Base-by-base conservation (phyloP, 163 green algal genomes). In the Botryococcus braunii region DNA sequence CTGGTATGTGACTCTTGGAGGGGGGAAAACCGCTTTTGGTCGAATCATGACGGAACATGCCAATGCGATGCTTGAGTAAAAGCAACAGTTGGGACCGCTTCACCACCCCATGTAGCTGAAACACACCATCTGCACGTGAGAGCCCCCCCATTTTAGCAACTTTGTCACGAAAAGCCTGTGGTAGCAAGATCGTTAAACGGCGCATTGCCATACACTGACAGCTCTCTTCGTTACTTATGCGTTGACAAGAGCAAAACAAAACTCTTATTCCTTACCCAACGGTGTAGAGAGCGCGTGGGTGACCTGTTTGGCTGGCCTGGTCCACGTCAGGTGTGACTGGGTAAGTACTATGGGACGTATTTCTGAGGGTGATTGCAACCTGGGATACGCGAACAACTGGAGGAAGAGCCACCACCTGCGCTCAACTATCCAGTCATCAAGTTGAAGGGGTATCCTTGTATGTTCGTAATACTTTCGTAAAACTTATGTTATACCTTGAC, bases 351-450 rank as follows among this genome's bases (percentile, higher is more conserved):
- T 82, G 75, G 32, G 35, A 58, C 65, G 74, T 82, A n/a, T 49
- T 59, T n/a, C 36, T 59, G 56, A 84, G 68, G 5, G 62, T 72
- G 23, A 38, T 62, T 11, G 73, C 66, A 39, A 84, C 60, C 57
- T 73, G 52, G 29, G 34, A 36, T 32, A 83, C 43, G 5, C 60
- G 72, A 49, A 80, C 68, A 35, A 85, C 69, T 1, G 81, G 81
- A 29, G 78, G 76, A 55, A 87, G 64, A 29, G 76, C 75, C 3
- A 85, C 69, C 57, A 87, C 41, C 34, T 77, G 70, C n/a, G n/a
- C n/a, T n/a, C n/a, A n/a, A n/a, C n/a, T n/a, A n/a, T n/a, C n/a
- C n/a, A n/a, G n/a, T n/a, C n/a, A n/a, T n/a, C n/a, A n/a, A n/a
- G n/a, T n/a, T n/a, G n/a, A n/a, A n/a, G n/a, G n/a, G n/a, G n/a